Percentiles rank a stretch among this genome's conserved stretches.
These are phyloP conservation scores for Cystobasidiaceae sp. DNA, from an alignment of 1,284 basidiomycete species.

Conservation along the genomic window DNA sequence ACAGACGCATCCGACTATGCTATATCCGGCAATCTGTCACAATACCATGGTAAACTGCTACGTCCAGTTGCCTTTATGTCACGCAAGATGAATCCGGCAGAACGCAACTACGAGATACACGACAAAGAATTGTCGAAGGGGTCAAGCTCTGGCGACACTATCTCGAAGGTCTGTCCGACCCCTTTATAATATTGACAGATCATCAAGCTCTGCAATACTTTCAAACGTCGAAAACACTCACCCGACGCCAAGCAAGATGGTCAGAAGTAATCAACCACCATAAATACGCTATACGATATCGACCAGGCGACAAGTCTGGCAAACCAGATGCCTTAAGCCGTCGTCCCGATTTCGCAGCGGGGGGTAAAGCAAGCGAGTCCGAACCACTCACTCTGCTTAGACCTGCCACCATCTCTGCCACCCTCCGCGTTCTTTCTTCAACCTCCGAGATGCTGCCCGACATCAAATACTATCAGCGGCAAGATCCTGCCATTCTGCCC, in stretches of 20 bases:
- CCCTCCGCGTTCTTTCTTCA: not conserved
- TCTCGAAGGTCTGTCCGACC: constrained; percentile 41
- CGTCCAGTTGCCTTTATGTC: constrained; percentile 39
- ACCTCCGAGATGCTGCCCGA: not conserved
- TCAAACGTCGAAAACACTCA: constrained; percentile 20
- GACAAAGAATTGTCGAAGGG: constrained; percentile 49
- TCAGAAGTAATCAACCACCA: constrained; percentile 32
- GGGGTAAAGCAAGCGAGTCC: constrained; percentile 28
- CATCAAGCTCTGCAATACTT: constrained; percentile 33
- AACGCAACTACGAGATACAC: constrained; percentile 53
- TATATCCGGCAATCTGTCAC: constrained; percentile 35
- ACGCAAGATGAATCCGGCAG: constrained; percentile 40
- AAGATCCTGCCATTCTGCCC: not conserved
- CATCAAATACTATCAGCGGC: not conserved
- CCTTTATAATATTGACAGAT: constrained; percentile 31
- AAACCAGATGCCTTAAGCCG: constrained; percentile 33
- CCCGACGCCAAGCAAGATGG: constrained; percentile 32
- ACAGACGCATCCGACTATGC: constrained; percentile 41
- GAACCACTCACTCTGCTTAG: not conserved
- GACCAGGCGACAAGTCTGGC: constrained; percentile 15
- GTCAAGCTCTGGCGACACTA: constrained; percentile 49
- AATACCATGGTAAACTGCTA: constrained; percentile 22
- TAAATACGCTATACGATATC: constrained; percentile 28
- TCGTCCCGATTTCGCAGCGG: constrained; percentile 30
- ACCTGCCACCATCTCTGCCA: constrained; percentile 12